phyloP scores from a whole-genome alignment of 1,139 yeast species.

The Pichia sp. region DNA sequence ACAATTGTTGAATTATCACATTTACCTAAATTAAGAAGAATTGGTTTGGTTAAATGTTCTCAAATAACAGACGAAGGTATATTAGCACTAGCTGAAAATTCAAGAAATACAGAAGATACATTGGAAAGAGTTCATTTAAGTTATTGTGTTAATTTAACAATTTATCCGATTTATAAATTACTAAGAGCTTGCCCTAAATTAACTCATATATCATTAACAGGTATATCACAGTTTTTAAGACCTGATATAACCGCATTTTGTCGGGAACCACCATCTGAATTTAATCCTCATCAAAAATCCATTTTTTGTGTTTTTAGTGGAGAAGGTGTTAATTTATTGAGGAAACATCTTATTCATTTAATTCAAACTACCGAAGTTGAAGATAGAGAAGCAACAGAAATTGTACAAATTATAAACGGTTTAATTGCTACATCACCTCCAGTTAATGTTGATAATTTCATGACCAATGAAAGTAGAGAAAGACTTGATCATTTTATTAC shows the following conservation, averaged over 20 bases:
- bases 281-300: conserved; percentile 78
- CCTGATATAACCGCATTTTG: conserved; percentile 83
- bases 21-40: conserved; percentile 77
- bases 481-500: conserved; percentile 25
- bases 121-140: conserved; percentile 90
- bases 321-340: conserved; percentile 58
- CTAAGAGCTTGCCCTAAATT: conserved; percentile 77
- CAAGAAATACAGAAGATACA: conserved; percentile 66
- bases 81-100: conserved; percentile 67
- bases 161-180: conserved; percentile 64
- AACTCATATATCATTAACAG: conserved; percentile 85
- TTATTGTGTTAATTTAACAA: conserved; percentile 76
- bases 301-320: conserved; percentile 94
- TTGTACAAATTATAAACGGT: conserved; percentile 26
- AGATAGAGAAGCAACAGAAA: conserved; percentile 28
- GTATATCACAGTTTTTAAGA: conserved; percentile 81
- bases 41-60: conserved; percentile 88
- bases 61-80: conserved; percentile 86
- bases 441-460: conserved; percentile 12
- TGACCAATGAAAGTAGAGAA: conserved; percentile 18
- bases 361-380: conserved; percentile 29
- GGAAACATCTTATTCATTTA: conserved; percentile 26
- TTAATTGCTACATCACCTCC: conserved; percentile 21
- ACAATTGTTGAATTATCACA: conserved; percentile 73
- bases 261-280: conserved; percentile 92